Base-by-base conservation (phyloP, 176 grass and related monocot species). In the Rhynchospora tenuis region DNA sequence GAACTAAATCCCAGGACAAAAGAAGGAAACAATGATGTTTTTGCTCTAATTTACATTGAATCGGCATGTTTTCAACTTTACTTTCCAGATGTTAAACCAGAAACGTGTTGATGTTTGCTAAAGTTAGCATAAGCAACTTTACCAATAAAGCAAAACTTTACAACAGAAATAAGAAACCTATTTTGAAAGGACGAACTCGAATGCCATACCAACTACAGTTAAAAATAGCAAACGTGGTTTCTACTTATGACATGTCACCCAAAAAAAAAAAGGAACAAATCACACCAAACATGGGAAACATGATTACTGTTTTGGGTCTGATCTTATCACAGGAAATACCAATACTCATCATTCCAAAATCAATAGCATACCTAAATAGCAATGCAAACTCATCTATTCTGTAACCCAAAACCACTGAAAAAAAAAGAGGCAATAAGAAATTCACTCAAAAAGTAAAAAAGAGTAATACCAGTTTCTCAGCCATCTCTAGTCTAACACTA, bases 401-500 rank as follows among this genome's bases (percentile, higher is more conserved):
- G 27, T 22, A 27, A 27, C 76, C 27, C 29, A 59, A 44, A 57
- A 61, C 43, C 0, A 79, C 14, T 13, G 10, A 75, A 17, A 43
- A 75, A 19, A 75, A 70, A n/a, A 47, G 47, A 17, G 42, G 47
- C 48, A 75, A 75, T 11, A 14, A 68, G 23, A 14, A 68, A 24
- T 26, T 13, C 48, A 69, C 60, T 46, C 63, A 85, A 14, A 44
- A 59, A 46, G 78, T 9, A 19, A 10, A 57, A 52, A 50, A 82
- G 13, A 65, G 9, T 48, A n/a, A 27, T 44, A 86, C 84, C 73
- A 86, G 2, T 79, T 79, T 64, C 60, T 86, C 84, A 19, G 84
- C 84, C 74, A 68, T 67, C 56, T 86, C 47, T 43, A 86, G 74
- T 16, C 15, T 64, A 64, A 79, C 84, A 64, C 77, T 79, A 42